Percentiles rank a stretch among this genome's conserved stretches.
Evolutionary conservation across 495 filamentous ascomycete species (phyloP).

Genomic region (Jackrogersella multiformis): DNA sequence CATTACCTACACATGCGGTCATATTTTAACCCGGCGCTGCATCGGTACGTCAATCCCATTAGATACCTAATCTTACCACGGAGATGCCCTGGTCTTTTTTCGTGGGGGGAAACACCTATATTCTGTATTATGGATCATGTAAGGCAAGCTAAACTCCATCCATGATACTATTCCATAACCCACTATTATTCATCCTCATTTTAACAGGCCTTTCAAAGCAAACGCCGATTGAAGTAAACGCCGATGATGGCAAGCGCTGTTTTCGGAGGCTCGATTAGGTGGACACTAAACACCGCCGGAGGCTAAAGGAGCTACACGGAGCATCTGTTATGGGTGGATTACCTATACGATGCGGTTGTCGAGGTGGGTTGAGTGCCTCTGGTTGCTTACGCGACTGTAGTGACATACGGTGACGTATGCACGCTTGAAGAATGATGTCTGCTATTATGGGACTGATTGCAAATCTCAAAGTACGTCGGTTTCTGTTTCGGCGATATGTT

Average conservation of each 20-base stretch:
- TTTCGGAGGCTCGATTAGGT: constrained; percentile 6
- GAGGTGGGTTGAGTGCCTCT: not conserved
- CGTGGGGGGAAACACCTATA: not conserved
- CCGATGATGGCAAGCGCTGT: not conserved
- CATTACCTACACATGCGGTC: constrained; percentile 23
- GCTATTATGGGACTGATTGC: not conserved
- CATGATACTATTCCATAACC: not conserved
- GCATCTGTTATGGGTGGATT: too few species aligned
- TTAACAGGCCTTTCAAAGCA: not conserved
- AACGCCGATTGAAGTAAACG: not conserved
- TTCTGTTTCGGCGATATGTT: not conserved
- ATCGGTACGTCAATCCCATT: not conserved
- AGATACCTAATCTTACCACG: not conserved
- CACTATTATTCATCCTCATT: too few species aligned
- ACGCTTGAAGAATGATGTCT: not conserved
- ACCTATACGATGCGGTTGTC: not conserved
- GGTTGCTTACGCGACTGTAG: not conserved
- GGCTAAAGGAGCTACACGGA: not conserved
- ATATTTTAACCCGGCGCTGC: constrained; percentile 17
- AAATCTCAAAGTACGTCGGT: not conserved
- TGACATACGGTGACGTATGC: not conserved
- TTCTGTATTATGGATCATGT: not conserved
- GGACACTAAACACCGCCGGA: not conserved
- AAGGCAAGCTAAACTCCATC: constrained; percentile 24
- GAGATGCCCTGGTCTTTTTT: not conserved